Evolutionary conservation across 208 protist genomes (phyloP).

Genomic region (Phytomonas sp.): DNA sequence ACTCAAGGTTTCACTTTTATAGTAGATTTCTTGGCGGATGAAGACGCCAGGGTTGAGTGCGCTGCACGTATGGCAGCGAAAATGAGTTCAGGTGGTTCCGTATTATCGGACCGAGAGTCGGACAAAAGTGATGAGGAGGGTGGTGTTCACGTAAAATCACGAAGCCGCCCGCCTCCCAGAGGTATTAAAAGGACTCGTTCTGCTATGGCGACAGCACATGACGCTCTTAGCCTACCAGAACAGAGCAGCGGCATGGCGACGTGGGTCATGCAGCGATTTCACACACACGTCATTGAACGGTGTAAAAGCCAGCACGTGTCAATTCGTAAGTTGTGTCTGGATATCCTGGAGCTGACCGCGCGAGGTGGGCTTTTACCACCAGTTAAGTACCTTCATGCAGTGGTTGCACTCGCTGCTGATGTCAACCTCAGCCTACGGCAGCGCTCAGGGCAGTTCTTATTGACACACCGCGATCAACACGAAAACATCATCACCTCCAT

Average conservation of each 20-base stretch:
- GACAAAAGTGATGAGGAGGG: background rate
- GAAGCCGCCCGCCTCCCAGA: conserved; percentile 2
- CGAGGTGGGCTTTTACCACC: conserved; percentile 69
- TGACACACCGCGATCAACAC: conserved; percentile 34
- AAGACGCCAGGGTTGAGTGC: conserved; percentile 58
- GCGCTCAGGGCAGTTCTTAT: conserved; percentile 33
- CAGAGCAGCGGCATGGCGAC: conserved; percentile 86
- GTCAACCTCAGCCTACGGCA: conserved; percentile 28
- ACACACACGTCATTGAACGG: conserved; percentile 37
- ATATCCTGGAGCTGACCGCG: conserved; percentile 49
- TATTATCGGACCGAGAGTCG: background rate
- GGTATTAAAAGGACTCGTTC: background rate
- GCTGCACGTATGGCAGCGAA: conserved; percentile 26
- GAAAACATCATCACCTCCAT: conserved; percentile 47
- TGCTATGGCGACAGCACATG: background rate
- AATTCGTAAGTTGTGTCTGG: conserved; percentile 43
- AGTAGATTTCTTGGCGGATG: conserved; percentile 75
- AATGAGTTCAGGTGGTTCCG: background rate
- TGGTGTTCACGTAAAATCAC: background rate
- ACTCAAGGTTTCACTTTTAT: conserved; percentile 68
- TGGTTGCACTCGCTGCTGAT: conserved; percentile 60
- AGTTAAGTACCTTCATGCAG: conserved; percentile 35
- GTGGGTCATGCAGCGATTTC: conserved; percentile 75
- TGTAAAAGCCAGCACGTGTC: conserved; percentile 16
- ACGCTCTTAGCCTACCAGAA: conserved; percentile 16